Conservation (phyloP, 495 filamentous ascomycete genomes). For the Lentithecium fluviatile region DNA sequence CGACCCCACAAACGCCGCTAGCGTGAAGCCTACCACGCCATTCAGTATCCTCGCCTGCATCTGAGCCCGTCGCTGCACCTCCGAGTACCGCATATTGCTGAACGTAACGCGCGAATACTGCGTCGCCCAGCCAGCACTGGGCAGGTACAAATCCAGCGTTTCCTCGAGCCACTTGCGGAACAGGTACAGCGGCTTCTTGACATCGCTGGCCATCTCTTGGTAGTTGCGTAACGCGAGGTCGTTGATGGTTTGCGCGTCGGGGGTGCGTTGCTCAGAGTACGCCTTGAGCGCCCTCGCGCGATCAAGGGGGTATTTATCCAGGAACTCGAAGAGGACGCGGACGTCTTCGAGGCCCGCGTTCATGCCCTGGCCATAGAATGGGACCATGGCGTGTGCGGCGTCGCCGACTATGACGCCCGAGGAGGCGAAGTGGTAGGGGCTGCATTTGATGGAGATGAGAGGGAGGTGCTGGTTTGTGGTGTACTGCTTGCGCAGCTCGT, state of each 20-base stretch:
- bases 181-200: slow-evolving; percentile 71
- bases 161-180: slow-evolving; percentile 85
- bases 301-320: slow-evolving; percentile 50
- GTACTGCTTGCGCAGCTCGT: slow-evolving; percentile 70
- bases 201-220: slow-evolving; percentile 83
- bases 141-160: slow-evolving; percentile 70
- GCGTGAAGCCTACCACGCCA: slow-evolving; percentile 3
- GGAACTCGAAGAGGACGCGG: slow-evolving; percentile 62
- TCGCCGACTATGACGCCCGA: slow-evolving; percentile 88
- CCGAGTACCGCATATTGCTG: slow-evolving; percentile 84
- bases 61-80: slow-evolving; percentile 66
- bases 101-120: slow-evolving; percentile 94
- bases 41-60: slow-evolving; percentile 57
- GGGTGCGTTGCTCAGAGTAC: slow-evolving; percentile 69
- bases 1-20: neutral
- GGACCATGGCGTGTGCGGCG: slow-evolving; percentile 95
- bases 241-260: slow-evolving; percentile 86
- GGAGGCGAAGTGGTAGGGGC: slow-evolving; percentile 74
- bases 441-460: slow-evolving; percentile 87
- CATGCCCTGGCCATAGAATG: slow-evolving; percentile 54
- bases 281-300: slow-evolving; percentile 62
- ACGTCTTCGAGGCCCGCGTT: slow-evolving; percentile 49
- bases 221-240: slow-evolving; percentile 91
- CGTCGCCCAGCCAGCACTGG: slow-evolving; percentile 77
- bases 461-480: slow-evolving; percentile 80